Evolutionary conservation across 2,329 filamentous ascomycete genomes (phyloP), one percentile per base, ranked within the genome.

Genomic region (Neofusicoccum laricinum): DNA sequence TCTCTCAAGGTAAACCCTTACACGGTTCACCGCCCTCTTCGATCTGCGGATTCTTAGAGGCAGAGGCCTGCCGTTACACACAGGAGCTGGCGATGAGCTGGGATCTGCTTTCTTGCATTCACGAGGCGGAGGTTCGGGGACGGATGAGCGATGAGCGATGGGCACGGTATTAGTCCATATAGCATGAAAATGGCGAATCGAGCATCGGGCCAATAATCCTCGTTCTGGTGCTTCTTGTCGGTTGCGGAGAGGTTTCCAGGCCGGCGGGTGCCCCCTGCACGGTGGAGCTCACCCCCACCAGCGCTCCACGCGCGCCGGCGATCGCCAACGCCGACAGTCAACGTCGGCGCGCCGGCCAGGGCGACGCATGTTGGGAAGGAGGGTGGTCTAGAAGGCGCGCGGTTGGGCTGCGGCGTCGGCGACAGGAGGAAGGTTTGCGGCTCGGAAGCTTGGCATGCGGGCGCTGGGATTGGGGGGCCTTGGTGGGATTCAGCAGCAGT

Each of bases 391-490:
- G 51, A 2, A 48, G 43, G 12, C 14, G 41, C n/a, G n/a, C 12
- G 17, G 41, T 19, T 17, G 57, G 19, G 50, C 50, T 8, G 25
- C 3, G 14, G 40, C 21, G 57, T 25, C 15, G 57, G 41, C 15
- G 34, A n/a, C 45, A 36, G 40, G 21, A 30, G 59, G 3, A n/a
- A 15, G 15, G 40, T 41, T 21, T 61, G 62, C 62, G 62, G 62
- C 62, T 64, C 21, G 43, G 51, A 64, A 58, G 62, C 62, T 58
- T 64, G 62, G 62, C 61, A 57, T 48, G 62, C 43, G 49, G 21
- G 62, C 21, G 50, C 59, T n/a, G 46, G 59, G 59, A 51, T 51
- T 1, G 21, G 5, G 5, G 38, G 38, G 49, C 34, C n/a, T 15
- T 36, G 15, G 25, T 5, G 14, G 21, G 14, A 15, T 1, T 25